Base-by-base conservation (phyloP, 805 yeast genomes). In the Yarrowia sp. region DNA sequence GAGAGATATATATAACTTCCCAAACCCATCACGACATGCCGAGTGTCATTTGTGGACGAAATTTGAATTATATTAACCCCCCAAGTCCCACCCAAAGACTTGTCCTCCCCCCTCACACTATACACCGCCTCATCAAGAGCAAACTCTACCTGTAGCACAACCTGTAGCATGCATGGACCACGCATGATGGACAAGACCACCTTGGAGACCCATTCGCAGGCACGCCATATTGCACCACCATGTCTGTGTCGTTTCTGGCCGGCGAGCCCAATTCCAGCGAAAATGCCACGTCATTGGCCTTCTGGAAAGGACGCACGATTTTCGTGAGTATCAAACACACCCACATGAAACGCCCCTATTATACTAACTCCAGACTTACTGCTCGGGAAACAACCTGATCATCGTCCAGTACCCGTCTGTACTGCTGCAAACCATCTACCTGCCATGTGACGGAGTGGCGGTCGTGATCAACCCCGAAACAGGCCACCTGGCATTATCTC, bases 381-480 rank as follows among this genome's bases (percentile, higher is more conserved):
- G 92, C 69, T 91, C 97, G 0, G 98, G 97, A 0, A 92, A 92
- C 78, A 92, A 91, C 76, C 81, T 94, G 72, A 89, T 94, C 42
- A 83, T 90, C 5, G 75, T 88, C 2, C 82, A 89, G 8, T 83
- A 84, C 70, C 80, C 83, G 58, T 79, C 82, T 69, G 77, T 79
- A 32, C 79, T 89, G 70, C 78, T 92, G 16, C 98, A 94, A 77
- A 92, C 97, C 0, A 79, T 92, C 1, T 90, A 90, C 73, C 80
- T 92, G 26, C 87, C 86, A 11, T 71, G 80, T 1, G 97, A 91
- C 74, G 88, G 94, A 16, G 74, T 75, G 32, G 86, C 89, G 0
- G 87, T 92, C 4, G 89, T 87, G 69, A 82, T 93, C 58, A 87
- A 90, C 73, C 73, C 82, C 0, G 72, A 75, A 5, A 86, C 85